These are phyloP conservation scores for Diaporthe aspalathi DNA, from an alignment of 2,329 filamentous ascomycete genomes.

Conservation along the genomic window DNA sequence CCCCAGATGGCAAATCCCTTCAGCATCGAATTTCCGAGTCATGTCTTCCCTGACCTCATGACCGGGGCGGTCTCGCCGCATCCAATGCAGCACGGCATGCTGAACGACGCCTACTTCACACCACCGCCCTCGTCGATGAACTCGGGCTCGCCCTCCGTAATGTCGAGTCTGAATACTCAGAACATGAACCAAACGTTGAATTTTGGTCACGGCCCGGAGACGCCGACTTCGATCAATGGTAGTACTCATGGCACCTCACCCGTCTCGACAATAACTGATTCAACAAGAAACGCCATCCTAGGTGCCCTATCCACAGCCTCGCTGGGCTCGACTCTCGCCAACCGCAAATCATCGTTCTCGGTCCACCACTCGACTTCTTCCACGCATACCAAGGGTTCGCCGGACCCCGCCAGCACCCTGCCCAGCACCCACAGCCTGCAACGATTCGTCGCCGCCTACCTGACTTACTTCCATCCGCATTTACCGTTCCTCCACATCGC, in stretches of 20 bases:
- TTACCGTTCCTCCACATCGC: conserved; percentile 94
- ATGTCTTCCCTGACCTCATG: conserved; percentile 82
- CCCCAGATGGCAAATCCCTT: conserved; percentile 77
- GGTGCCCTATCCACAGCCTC: conserved; percentile 62
- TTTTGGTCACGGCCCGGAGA: conserved; percentile 75
- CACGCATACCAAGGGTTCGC: conserved; percentile 59
- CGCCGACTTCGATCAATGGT: conserved; percentile 77
- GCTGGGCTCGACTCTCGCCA: conserved; percentile 66
- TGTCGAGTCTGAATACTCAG: conserved; percentile 73
- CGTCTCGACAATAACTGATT: conserved; percentile 73
- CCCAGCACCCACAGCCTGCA: conserved; percentile 89
- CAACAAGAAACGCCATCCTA: conserved; percentile 71
- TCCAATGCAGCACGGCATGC: conserved; percentile 76
- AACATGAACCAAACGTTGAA: conserved; percentile 74
- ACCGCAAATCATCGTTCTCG: conserved; percentile 73
- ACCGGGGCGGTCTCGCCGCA: conserved; percentile 81
- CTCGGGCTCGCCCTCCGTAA: conserved; percentile 77
- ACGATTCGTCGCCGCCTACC: conserved; percentile 89
- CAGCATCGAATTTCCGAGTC: conserved; percentile 78
- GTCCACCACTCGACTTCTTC: conserved; percentile 66
- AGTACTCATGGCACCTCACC: conserved; percentile 69
- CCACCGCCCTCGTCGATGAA: conserved; percentile 76
- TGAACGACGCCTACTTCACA: conserved; percentile 81
- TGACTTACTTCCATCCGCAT: conserved; percentile 93
- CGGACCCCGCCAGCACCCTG: conserved; percentile 61